phyloP scores from a whole-genome alignment of 2,329 filamentous ascomycete species.

The Corynespora cassiicola region DNA sequence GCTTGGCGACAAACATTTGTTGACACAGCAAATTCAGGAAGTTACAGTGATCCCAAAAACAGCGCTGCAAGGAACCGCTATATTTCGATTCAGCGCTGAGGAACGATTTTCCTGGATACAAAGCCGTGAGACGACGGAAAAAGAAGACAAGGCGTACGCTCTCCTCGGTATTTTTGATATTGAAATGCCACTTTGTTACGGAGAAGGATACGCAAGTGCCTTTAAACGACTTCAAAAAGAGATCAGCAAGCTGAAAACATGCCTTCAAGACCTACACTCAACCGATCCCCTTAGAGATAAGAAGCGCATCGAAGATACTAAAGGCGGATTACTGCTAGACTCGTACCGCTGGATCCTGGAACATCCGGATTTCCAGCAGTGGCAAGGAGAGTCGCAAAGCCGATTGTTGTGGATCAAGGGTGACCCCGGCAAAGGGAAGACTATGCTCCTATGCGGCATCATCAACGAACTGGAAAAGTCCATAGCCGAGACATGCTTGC shows the following conservation, averaged over 20 bases:
- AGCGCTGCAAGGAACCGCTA: background rate
- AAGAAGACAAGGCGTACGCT: conserved; percentile 2
- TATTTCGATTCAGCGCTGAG: conserved; percentile 7
- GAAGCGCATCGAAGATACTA: conserved; percentile 1
- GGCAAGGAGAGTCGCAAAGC: background rate
- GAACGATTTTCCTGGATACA: conserved; percentile 12
- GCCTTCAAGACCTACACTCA: conserved; percentile 9
- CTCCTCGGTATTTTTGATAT: conserved; percentile 18
- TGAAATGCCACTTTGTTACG: conserved; percentile 1
- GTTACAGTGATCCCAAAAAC: conserved; percentile 4
- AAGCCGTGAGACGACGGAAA: conserved; percentile 9
- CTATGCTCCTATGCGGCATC: conserved; percentile 41
- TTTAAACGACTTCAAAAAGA: conserved; percentile 13
- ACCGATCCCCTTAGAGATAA: conserved; percentile 20
- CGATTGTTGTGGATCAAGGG: conserved; percentile 35
- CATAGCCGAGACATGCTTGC: conserved; percentile 17
- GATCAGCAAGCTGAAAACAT: conserved; percentile 6
- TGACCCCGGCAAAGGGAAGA: conserved; percentile 31
- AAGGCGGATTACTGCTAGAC: background rate
- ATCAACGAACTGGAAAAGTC: conserved; percentile 35
- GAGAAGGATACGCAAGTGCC: conserved; percentile 7
- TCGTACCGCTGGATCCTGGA: conserved; percentile 1
- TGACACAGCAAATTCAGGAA: conserved; percentile 1
- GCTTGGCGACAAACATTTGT: conserved; percentile 4
- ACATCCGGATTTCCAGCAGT: conserved; percentile 1